phyloP scores from a whole-genome alignment of 2,329 filamentous ascomycete species.

The Talaromyces sp. region DNA sequence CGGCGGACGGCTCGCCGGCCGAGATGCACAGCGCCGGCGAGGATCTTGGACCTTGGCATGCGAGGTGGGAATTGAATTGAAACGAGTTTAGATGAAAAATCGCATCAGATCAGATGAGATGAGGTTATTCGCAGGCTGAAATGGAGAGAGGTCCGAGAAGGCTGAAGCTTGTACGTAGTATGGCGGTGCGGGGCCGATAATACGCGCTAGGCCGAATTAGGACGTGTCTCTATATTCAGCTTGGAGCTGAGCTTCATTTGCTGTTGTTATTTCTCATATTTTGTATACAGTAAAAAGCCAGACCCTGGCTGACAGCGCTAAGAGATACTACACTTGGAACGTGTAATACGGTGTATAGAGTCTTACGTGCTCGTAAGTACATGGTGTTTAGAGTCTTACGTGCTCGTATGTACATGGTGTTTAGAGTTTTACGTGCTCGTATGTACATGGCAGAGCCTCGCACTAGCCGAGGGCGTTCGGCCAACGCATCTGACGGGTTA shows the following conservation, averaged over 20 bases:
- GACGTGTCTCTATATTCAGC: background rate
- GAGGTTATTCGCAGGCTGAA: background rate
- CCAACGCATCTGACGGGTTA: no score
- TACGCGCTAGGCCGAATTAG: background rate
- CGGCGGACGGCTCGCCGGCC: constrained; percentile 8
- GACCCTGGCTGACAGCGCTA: background rate
- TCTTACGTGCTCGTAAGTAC: background rate
- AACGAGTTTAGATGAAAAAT: background rate
- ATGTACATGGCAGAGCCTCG: background rate
- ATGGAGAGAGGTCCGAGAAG: background rate
- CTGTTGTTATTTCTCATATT: no score
- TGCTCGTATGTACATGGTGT: background rate
- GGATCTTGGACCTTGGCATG: constrained; percentile 13
- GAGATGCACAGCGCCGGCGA: constrained; percentile 6
- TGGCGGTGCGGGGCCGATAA: background rate
- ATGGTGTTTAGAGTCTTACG: background rate
- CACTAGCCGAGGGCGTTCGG: background rate
- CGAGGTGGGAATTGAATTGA: background rate
- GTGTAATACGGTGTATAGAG: no score
- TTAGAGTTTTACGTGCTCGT: background rate
- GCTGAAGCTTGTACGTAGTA: background rate
- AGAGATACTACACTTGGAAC: background rate
- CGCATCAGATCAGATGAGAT: background rate
- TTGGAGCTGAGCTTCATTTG: no score
- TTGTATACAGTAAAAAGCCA: background rate